Evolutionary conservation across 805 yeast genomes (phyloP), one percentile per base, ranked within the genome.

Genomic region (Teunomyces kruisii): DNA sequence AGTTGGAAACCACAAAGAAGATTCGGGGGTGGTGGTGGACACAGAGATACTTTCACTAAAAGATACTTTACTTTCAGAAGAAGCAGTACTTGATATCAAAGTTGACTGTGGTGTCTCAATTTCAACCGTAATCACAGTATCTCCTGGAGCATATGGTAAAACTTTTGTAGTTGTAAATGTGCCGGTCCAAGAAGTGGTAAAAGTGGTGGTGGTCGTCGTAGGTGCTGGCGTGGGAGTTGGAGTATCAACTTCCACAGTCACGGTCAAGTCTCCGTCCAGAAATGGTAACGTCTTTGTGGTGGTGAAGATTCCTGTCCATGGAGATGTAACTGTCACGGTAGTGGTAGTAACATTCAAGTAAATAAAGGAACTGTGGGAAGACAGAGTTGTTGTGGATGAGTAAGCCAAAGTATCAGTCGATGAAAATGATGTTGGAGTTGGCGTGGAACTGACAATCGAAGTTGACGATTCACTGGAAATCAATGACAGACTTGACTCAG

Each of bases 151-250:
- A 9, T 37, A 22, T n/a, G 49, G 49, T 15, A 22, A 35, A 6
- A 28, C n/a, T 19, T n/a, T 7, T n/a, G 38, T 35, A 10, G 27
- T 16, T 16, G 36, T 35, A 13, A 35, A 35, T 7, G 28, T 17
- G 3, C 29, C 39, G 6, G 50, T 47, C 27, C 32, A 31, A 6
- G 50, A 39, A 10, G 27, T 26, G 3, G 43, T 29, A 2, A 40
- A 16, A 10, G 36, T 32, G 12, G 36, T 32, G 24, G 24, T 32
- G 8, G 36, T 13, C 4, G 36, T 33, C 22, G 40, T 26, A 17
- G 15, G 12, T 22, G 22, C 26, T 31, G 33, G 12, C 3, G 28
- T 26, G 4, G 27, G 22, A 35, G 22, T 22, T 24, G 41, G 33
- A 6, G 33, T 29, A 7, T 39, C 41, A 5, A 39, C 27, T 9